Evolutionary conservation across 169 alveolate species (phyloP), one percentile per base, ranked within the genome.

Genomic region (Eimeria praecox): DNA sequence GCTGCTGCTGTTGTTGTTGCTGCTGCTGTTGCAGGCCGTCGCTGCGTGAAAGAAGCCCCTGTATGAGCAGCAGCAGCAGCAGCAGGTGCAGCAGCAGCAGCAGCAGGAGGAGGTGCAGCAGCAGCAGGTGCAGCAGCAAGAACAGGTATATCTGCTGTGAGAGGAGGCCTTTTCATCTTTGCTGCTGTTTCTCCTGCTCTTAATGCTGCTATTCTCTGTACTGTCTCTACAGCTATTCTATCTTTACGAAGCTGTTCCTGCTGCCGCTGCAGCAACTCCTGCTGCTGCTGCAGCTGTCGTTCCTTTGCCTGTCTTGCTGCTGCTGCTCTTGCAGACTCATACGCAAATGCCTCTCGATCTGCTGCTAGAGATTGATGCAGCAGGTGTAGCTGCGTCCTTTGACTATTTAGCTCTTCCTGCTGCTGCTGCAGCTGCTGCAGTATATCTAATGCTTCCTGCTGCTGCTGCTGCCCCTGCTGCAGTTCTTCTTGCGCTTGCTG

Each of bases 191-290:
- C 83, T 38, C 83, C 83, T 5, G 83, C 83, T 38, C 83, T 3
- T 5, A 73, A 46, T 9, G 5, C 3, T 4, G 83, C 30, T 9
- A 73, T 73, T 20, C 49, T 4, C 46, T 73, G 83, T 24, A 73
- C 49, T 16, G 83, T 73, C 54, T 42, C 86, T 35, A 35, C 86
- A 9, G 86, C 86, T 22, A 27, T 35, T 42, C 33, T 35, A 16
- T 75, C 56, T 33, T 33, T 8, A 16, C 30, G 49, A 5, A 35
- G 86, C 86, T 75, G 86, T 33, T 75, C 35, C 56, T 75, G 86
- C 86, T 75, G 86, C 59, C 86, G 86, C 86, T 75, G 86, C 86
- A 35, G 86, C 86, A 35, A 59, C 56, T 75, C 56, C 40, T 75
- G 35, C 33, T n/a, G 20, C 27, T 75, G 86, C 86, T 75, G 86